Conservation (phyloP, 1,284 basidiomycete species). For the Tremellales sp. region DNA sequence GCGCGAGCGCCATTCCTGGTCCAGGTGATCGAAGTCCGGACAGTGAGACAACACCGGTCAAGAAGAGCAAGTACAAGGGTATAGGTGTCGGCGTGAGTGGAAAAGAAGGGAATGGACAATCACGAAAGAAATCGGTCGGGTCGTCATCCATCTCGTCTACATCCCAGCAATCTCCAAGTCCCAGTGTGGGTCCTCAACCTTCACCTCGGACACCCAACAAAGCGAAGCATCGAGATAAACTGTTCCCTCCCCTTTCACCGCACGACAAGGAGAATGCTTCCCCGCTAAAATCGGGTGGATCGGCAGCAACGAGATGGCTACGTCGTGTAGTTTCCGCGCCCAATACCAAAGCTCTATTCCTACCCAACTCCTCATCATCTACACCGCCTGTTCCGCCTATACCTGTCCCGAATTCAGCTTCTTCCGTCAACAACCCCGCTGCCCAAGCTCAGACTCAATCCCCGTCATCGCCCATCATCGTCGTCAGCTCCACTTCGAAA, state of each 20-base stretch:
- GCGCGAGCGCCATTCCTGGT: too few relatives aligned
- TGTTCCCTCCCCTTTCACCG: constrained; percentile 3
- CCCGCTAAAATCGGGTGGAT: constrained; percentile 16
- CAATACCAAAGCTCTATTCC: constrained; percentile 89
- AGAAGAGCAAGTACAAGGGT: constrained; percentile 24
- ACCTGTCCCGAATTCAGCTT: constrained; percentile 15
- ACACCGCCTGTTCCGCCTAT: constrained; percentile 35
- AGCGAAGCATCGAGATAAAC: constrained; percentile 7
- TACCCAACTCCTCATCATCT: constrained; percentile 49
- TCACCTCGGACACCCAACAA: constrained; percentile 20
- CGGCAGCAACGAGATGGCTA: constrained; percentile 71
- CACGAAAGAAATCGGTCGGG: constrained; percentile 20
- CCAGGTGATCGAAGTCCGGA: neutral
- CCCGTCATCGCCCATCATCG: constrained; percentile 19
- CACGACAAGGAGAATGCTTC: constrained; percentile 1
- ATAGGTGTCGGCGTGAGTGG: too few relatives aligned
- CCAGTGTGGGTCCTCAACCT: constrained; percentile 9
- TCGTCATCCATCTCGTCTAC: constrained; percentile 19
- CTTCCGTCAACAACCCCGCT: too few relatives aligned
- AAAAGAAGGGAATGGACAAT: constrained; percentile 4
- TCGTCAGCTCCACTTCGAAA: constrained; percentile 8
- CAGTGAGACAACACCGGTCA: constrained; percentile 5
- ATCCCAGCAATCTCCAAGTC: too few relatives aligned
- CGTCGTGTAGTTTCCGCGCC: constrained; percentile 94
- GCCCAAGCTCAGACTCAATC: too few relatives aligned